Evolutionary conservation across 352 stramenopile species (phyloP).

Genomic region (Pythium brachiatum): DNA sequence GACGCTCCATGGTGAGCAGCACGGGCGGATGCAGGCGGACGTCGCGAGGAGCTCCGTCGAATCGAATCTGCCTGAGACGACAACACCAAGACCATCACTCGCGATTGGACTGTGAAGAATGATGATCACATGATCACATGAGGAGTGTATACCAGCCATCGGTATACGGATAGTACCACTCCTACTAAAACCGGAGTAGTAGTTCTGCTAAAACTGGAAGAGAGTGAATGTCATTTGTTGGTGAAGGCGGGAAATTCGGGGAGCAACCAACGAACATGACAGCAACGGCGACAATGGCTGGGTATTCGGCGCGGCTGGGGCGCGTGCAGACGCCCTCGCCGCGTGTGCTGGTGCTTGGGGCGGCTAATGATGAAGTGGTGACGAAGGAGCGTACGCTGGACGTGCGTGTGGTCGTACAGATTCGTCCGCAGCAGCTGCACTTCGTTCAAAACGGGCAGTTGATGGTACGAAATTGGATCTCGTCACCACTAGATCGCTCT

Average conservation of each 20-base stretch:
- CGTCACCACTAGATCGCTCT: background rate
- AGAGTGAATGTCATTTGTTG: constrained; percentile 10
- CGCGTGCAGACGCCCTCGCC: constrained; percentile 38
- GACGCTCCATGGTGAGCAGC: constrained; percentile 46
- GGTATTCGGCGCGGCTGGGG: constrained; percentile 32
- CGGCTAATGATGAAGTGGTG: background rate
- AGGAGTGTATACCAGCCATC: constrained; percentile 1
- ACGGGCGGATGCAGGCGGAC: background rate
- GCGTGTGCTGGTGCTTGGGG: constrained; percentile 26
- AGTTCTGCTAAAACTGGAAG: background rate
- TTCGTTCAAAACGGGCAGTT: constrained; percentile 41
- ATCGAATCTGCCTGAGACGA: constrained; percentile 9
- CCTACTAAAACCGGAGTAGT: constrained; percentile 6
- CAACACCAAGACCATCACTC: constrained; percentile 25
- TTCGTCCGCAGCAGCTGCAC: constrained; percentile 45
- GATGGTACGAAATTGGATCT: constrained; percentile 26
- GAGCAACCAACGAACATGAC: background rate
- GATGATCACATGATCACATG: background rate
- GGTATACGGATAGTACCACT: background rate
- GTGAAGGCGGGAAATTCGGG: background rate
- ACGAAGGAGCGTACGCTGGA: background rate
- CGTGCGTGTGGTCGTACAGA: constrained; percentile 35
- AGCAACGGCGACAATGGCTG: background rate
- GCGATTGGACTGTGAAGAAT: background rate
- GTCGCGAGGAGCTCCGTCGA: constrained; percentile 19